Percentiles rank a stretch among this genome's conserved stretches.
Evolutionary conservation across 2,329 filamentous ascomycete species (phyloP).

Genomic region (Penicillium sclerotigenum): DNA sequence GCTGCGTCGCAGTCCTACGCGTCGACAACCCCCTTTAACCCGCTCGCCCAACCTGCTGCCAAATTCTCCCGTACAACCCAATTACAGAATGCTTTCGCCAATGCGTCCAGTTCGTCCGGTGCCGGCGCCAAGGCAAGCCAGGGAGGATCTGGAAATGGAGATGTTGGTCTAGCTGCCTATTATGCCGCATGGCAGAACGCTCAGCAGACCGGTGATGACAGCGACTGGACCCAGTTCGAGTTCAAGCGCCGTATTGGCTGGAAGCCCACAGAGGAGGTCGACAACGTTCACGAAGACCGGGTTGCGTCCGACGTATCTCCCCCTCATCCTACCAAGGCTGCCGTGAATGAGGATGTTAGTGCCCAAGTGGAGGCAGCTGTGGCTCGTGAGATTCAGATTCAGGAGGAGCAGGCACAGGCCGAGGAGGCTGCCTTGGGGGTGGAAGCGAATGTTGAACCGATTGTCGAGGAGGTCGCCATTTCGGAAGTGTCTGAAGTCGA

Average conservation of each 20-base stretch:
- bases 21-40: conserved; percentile 58
- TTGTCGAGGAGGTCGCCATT: conserved; percentile 40
- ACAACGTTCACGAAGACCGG: conserved; percentile 31
- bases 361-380: conserved; percentile 84
- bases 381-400: conserved; percentile 69
- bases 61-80: conserved; percentile 58
- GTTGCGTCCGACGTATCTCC: conserved; percentile 49
- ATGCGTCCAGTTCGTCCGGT: conserved; percentile 53
- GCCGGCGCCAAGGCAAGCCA: conserved; percentile 56
- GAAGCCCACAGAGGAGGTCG: conserved; percentile 57
- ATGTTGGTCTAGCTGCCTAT: conserved; percentile 79
- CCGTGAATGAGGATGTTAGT: conserved; percentile 51
- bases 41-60: conserved; percentile 51
- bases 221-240: conserved; percentile 89
- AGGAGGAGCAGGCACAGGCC: conserved; percentile 50
- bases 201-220: conserved; percentile 65
- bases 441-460: conserved; percentile 29
- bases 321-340: conserved; percentile 58
- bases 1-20: conserved; percentile 87
- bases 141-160: conserved; percentile 52
- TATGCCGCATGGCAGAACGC: conserved; percentile 85
- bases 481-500: conserved; percentile 54
- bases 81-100: conserved; percentile 71
- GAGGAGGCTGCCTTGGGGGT: conserved; percentile 36
- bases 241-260: conserved; percentile 86